Evolutionary conservation across 768 basidiomycete genomes (phyloP).

Genomic region (Daedalea quercina): DNA sequence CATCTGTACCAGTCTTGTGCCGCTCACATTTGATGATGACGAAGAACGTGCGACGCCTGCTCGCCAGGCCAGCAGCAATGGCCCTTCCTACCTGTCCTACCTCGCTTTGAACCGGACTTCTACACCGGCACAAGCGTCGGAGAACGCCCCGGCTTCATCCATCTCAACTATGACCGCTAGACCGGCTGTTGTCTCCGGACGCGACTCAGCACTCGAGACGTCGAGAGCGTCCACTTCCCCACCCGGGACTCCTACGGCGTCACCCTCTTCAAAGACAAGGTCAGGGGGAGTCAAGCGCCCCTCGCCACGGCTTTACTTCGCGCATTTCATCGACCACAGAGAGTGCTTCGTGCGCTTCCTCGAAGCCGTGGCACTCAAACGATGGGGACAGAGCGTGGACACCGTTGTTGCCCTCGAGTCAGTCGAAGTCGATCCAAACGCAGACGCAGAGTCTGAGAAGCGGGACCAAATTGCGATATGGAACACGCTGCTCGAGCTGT

Average conservation of each 20-base stretch:
- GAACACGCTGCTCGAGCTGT: slow-evolving; percentile 94
- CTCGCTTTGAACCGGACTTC: slow-evolving; percentile 61
- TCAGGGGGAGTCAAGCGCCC: slow-evolving; percentile 44
- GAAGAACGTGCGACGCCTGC: slow-evolving; percentile 21
- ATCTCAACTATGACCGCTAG: slow-evolving; percentile 9
- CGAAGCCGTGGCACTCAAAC: slow-evolving; percentile 71
- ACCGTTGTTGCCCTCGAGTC: slow-evolving; percentile 16
- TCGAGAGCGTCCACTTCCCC: slow-evolving; percentile 23
- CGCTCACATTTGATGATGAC: slow-evolving; percentile 37
- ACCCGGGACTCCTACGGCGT: slow-evolving; percentile 14
- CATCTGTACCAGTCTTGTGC: slow-evolving; percentile 67
- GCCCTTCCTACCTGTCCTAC: slow-evolving; percentile 73
- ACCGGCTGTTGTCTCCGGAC: slow-evolving; percentile 22
- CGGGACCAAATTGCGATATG: slow-evolving; percentile 81
- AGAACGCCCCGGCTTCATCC: slow-evolving; percentile 9
- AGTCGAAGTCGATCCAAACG: slow-evolving; percentile 13
- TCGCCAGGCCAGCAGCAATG: slow-evolving; percentile 20
- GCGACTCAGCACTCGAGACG: slow-evolving; percentile 26
- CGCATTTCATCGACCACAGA: slow-evolving; percentile 90
- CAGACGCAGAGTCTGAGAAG: slow-evolving; percentile 46
- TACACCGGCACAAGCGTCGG: slow-evolving; percentile 22
- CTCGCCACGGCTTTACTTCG: slow-evolving; percentile 84
- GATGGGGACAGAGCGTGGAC: slow-evolving; percentile 75
- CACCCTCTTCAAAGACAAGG: slow-evolving; percentile 12
- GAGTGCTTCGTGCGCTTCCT: slow-evolving; percentile 80